phyloP scores from a whole-genome alignment of 2,329 filamentous ascomycete genomes.

The Calonectria ilicicola region DNA sequence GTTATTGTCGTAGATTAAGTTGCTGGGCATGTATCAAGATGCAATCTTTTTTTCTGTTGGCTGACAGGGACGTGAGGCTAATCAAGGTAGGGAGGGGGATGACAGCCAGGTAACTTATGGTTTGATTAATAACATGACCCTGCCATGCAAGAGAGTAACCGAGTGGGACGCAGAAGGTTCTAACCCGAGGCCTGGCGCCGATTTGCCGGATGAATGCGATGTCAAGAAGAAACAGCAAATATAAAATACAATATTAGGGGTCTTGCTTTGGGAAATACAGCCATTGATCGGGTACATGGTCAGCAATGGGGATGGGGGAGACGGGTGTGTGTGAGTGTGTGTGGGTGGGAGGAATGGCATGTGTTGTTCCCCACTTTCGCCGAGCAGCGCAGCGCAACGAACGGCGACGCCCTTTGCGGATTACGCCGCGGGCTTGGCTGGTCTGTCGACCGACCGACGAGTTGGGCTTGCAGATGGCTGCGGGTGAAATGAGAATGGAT shows the following conservation, averaged over 20 bases:
- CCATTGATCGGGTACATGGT: not conserved
- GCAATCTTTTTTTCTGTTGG: not conserved
- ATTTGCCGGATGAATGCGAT: no score
- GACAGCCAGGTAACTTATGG: not conserved
- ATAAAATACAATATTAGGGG: no score
- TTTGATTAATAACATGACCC: conserved; percentile 3
- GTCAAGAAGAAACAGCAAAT: no score
- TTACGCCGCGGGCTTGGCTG: not conserved
- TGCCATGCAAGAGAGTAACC: not conserved
- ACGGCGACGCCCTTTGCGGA: not conserved
- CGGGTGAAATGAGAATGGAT: conserved; percentile 5
- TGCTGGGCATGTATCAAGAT: not conserved
- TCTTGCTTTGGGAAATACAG: not conserved
- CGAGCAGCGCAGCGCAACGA: not conserved
- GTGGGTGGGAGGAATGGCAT: not conserved
- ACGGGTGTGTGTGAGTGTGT: not conserved
- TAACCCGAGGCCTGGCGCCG: no score
- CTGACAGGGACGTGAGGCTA: not conserved
- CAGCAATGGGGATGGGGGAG: not conserved
- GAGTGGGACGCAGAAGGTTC: not conserved
- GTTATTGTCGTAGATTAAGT: not conserved
- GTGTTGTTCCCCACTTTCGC: not conserved
- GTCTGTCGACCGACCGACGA: not conserved
- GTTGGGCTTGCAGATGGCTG: not conserved
- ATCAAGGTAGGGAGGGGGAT: not conserved